Evolutionary conservation across 176 grass and related monocot genomes (phyloP), one percentile per base, ranked within the genome.

Genomic region (Musa acuminata): DNA sequence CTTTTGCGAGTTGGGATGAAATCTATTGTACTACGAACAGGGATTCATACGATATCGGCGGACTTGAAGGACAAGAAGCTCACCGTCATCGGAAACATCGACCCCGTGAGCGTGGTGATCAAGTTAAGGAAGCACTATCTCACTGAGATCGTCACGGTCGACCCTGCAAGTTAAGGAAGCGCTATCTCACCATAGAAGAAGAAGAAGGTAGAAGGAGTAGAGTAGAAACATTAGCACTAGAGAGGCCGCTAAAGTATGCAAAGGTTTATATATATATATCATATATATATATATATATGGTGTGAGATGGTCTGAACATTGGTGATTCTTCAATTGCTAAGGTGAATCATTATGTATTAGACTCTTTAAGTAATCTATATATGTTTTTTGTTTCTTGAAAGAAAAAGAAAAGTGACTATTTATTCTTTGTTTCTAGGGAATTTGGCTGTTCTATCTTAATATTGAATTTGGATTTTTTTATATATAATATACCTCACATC

Each of bases 331-430:
- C 2, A 3, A 35, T 35, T 80, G 62, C 63, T 53, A 87, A 97
- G 69, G 93, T 90, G 65, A 68, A 97, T 35, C 29, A 35, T 35
- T 35, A 35, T 35, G 29, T 5, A 4, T 35, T 35, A 35, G 3
- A 35, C 29, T 35, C 29, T 35, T 35, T 0, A 35, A 35, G 29
- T 35, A 35, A 35, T 35, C 29, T 35, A 35, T 35, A 5, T 35
- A 35, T 35, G 3, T 35, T 35, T 35, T 35, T 5, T 0, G 77
- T 17, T 86, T 55, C 4, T 22, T 22, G 22, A 22, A 22, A 22
- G 22, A 22, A 22, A 22, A 22, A 22, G 22, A 22, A 22, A 22
- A 22, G 22, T 22, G 22, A 22, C 22, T 22, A 22, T 22, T 22
- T 22, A 22, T 22, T 22, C 22, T 22, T 22, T 22, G 22, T 22